phyloP scores from a whole-genome alignment of 73 alveolate species.

The Paramecium bursaria region DNA sequence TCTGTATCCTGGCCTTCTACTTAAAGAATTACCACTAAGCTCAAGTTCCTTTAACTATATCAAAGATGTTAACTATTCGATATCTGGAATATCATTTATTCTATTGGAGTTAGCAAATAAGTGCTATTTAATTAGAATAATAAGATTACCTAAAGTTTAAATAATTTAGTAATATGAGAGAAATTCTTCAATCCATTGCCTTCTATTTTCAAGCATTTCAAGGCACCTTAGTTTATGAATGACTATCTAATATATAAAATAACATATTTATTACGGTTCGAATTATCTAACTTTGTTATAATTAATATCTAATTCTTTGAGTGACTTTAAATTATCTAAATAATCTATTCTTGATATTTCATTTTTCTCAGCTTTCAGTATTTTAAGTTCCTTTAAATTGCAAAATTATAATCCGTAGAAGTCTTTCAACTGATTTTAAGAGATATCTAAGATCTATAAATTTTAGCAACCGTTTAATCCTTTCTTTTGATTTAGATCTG shows the following conservation, averaged over 20 bases:
- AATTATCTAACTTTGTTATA: constrained; percentile 78
- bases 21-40: constrained; percentile 77
- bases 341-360: constrained; percentile 79
- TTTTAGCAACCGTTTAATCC: constrained; percentile 77
- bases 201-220: constrained; percentile 78
- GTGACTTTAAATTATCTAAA: constrained; percentile 74
- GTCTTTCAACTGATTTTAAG: constrained; percentile 76
- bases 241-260: constrained; percentile 43
- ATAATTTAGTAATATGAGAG: constrained; percentile 74
- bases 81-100: constrained; percentile 82
- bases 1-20: constrained; percentile 83
- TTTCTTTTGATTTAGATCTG: constrained; percentile 73
- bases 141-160: constrained; percentile 62
- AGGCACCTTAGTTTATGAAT: constrained; percentile 58
- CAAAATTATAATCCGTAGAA: constrained; percentile 81
- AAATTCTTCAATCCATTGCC: constrained; percentile 82
- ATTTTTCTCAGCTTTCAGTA: constrained; percentile 80
- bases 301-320: constrained; percentile 82
- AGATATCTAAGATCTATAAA: constrained; percentile 79
- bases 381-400: constrained; percentile 77
- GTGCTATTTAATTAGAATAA: constrained; percentile 17
- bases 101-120: constrained; percentile 78
- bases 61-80: constrained; percentile 76
- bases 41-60: constrained; percentile 77
- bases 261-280: constrained; percentile 65